phyloP scores from a whole-genome alignment of 1,284 basidiomycete genomes.

The Sphaerobolus stellatus region DNA sequence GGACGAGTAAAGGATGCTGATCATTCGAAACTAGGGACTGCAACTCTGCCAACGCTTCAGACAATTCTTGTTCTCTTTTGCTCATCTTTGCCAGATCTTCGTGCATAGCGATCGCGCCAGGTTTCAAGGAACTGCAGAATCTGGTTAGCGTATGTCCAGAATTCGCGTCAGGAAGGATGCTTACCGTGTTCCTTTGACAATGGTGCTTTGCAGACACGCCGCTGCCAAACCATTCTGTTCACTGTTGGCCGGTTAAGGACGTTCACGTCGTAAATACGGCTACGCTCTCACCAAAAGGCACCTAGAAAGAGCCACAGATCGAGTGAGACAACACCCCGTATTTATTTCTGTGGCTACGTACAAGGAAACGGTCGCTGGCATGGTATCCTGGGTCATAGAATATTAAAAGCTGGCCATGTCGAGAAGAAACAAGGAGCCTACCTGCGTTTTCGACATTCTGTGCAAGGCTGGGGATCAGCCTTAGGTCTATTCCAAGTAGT shows the following conservation, averaged over 20 bases:
- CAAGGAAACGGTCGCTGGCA: constrained; percentile 11
- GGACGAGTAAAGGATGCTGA: constrained; percentile 10
- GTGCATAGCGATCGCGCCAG: constrained; percentile 5
- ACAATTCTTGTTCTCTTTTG: constrained; percentile 4
- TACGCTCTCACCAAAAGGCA: constrained; percentile 3
- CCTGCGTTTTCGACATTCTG: constrained; percentile 13
- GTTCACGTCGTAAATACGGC: not conserved
- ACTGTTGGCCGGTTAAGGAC: not conserved
- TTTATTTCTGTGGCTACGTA: too few species aligned
- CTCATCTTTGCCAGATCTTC: constrained; percentile 12
- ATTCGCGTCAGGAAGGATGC: not conserved
- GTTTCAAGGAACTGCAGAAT: constrained; percentile 7
- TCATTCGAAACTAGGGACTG: constrained; percentile 6
- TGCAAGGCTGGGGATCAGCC: constrained; percentile 1
- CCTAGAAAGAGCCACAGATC: constrained; percentile 1
- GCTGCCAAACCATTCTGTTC: constrained; percentile 5
- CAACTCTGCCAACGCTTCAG: constrained; percentile 7
- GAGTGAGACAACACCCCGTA: too few species aligned
- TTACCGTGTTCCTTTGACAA: constrained; percentile 14
- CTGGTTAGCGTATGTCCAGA: not conserved
- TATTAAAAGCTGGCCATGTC: not conserved
- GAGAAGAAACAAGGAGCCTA: constrained; percentile 1
- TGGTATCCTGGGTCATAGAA: not conserved
- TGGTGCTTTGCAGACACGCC: constrained; percentile 11
- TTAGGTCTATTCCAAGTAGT: constrained; percentile 8